Percentiles rank a stretch among this genome's conserved stretches.
phyloP scores from a whole-genome alignment of 805 yeast species.

The Torulaspora delbrueckii region DNA sequence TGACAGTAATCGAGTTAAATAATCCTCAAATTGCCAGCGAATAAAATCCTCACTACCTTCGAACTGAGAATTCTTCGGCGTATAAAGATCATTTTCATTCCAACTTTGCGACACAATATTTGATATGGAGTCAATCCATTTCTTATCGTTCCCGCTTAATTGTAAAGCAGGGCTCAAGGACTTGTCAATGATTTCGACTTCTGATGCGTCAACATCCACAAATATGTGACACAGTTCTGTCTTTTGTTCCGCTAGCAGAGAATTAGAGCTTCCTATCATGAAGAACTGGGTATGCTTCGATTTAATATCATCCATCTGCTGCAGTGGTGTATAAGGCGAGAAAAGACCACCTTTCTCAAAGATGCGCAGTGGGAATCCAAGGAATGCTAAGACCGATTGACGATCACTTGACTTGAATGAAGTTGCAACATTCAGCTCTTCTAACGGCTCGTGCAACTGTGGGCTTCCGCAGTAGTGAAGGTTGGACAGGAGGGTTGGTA shows the following conservation, averaged over 20 bases:
- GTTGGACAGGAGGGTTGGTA: constrained; percentile 73
- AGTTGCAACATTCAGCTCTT: constrained; percentile 51
- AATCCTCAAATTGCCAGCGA: constrained; percentile 85
- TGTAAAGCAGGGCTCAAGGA: constrained; percentile 41
- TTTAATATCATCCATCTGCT: constrained; percentile 73
- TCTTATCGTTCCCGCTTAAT: constrained; percentile 59
- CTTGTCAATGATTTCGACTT: constrained; percentile 44
- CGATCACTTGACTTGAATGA: constrained; percentile 75
- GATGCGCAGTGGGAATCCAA: constrained; percentile 83
- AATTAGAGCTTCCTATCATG: constrained; percentile 83
- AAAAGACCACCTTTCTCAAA: constrained; percentile 85
- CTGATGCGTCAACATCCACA: constrained; percentile 55
- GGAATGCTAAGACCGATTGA: constrained; percentile 65
- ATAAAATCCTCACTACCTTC: constrained; percentile 84
- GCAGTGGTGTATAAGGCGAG: constrained; percentile 91
- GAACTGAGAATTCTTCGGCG: constrained; percentile 45
- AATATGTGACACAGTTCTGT: constrained; percentile 60
- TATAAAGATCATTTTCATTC: constrained; percentile 38
- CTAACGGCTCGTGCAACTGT: constrained; percentile 48
- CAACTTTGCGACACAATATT: constrained; percentile 45
- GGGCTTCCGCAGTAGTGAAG: constrained; percentile 81
- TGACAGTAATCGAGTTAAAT: constrained; percentile 68
- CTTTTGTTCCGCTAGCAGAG: constrained; percentile 65
- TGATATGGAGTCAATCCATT: constrained; percentile 61
- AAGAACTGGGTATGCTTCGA: constrained; percentile 56